Base-by-base conservation (phyloP, 2,329 filamentous ascomycete species). In the Fusarium luffae region DNA sequence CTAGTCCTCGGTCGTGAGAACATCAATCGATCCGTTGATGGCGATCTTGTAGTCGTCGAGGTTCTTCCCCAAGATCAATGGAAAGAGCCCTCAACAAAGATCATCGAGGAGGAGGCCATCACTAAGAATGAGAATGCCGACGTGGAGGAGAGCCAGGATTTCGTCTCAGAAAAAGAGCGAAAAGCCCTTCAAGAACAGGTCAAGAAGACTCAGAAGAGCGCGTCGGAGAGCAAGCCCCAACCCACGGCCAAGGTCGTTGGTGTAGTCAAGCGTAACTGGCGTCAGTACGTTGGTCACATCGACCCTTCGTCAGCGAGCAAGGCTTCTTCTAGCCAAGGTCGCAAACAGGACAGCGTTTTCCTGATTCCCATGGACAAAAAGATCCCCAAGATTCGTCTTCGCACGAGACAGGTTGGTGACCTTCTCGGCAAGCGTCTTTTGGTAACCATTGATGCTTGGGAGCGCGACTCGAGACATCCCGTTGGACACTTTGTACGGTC, bases 301-400 rank as follows among this genome's bases (percentile, higher is more conserved):
- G 96, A 99, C 77, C 90, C 91, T 52, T 93, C 92, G 13, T 97
- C 94, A 3, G 91, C 94, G 50, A 91, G 90, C 75, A 88, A 90
- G 55, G 88, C 89, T 5, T 88, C 88, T 5, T 88, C 88, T 3
- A 91, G 89, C 64, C 91, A 94, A 73, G 93, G 93, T 30, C 88
- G 94, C 62, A 92, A 92, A 74, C 93, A 97, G 77, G 94, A 98
- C 77, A 97, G 89, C 18, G 94, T 99, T 16, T 99, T 99, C 80
- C 86, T 99, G 19, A 90, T 98, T 50, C 94, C 96, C 6, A 98
- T 99, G 95, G 95, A 99, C 81, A 98, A 97, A 84, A 92, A 93
- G 75, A 92, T 99, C 23, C 96, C 96, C 4, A 99, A 98, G 83
- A 98, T 99, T 74, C 89, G 94, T 47, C 89, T 99, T 57, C 90